A percentile compares a stretch with the other conserved stretches of the same genome.
phyloP scores from a whole-genome alignment of 2,329 filamentous ascomycete species.

The Gliomastix tumulicola region DNA sequence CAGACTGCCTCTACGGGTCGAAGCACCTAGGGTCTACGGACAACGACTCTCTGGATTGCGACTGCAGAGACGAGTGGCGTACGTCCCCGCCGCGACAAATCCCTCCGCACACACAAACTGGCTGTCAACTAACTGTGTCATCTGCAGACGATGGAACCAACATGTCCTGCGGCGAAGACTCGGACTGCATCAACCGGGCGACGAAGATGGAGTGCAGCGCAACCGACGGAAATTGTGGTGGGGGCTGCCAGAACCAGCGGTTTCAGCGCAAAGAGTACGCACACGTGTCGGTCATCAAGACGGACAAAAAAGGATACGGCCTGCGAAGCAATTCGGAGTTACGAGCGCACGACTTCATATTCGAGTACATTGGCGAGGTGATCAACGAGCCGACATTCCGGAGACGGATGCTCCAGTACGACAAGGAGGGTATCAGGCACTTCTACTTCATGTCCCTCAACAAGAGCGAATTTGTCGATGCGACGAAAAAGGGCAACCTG shows the following conservation, averaged over 20 bases:
- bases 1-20: constrained; percentile 82
- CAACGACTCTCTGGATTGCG: constrained; percentile 85
- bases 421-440: constrained; percentile 94
- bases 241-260: constrained; percentile 86
- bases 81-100: constrained; percentile 39
- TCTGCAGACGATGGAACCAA: constrained; percentile 56
- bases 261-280: constrained; percentile 90
- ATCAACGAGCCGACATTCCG: constrained; percentile 90
- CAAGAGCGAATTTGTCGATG: constrained; percentile 94
- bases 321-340: constrained; percentile 75
- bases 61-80: constrained; percentile 94
- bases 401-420: constrained; percentile 85
- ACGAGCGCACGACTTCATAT: constrained; percentile 83
- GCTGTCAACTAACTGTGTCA: constrained; percentile 8
- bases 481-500: constrained; percentile 92
- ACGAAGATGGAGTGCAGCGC: constrained; percentile 94
- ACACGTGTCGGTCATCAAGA: constrained; percentile 90
- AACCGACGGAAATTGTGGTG: constrained; percentile 75
- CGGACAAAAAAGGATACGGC: constrained; percentile 95
- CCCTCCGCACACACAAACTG: constrained; percentile 1
- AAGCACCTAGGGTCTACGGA: constrained; percentile 89
- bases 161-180: constrained; percentile 87
- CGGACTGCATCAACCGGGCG: constrained; percentile 95
- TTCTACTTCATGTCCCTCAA: constrained; percentile 99
- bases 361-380: constrained; percentile 97